Evolutionary conservation across 2,329 filamentous ascomycete species (phyloP).

Genomic region (Fusarium subtropicale): DNA sequence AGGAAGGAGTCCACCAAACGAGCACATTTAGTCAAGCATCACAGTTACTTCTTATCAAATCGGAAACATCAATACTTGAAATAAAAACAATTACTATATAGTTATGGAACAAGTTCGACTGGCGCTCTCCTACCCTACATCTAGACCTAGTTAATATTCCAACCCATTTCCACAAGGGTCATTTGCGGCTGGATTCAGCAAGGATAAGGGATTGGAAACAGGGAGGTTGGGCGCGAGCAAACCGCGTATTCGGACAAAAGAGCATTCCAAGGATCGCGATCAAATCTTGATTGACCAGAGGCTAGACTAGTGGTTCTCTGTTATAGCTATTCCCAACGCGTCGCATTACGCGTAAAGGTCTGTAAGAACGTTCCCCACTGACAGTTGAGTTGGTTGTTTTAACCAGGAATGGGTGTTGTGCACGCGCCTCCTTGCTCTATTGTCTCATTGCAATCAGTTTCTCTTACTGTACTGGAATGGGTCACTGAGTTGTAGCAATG

Average conservation of each 20-base stretch:
- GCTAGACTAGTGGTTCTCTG: no score
- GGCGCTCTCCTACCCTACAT: not conserved
- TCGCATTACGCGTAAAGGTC: not conserved
- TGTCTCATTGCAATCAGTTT: not conserved
- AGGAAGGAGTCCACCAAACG: not conserved
- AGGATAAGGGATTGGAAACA: not conserved
- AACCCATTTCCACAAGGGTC: not conserved
- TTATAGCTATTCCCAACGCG: not conserved
- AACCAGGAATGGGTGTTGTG: no score
- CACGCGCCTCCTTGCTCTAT: no score
- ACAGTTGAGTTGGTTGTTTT: no score
- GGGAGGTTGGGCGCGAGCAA: not conserved
- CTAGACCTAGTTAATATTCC: no score
- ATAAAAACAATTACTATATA: not conserved
- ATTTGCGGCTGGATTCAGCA: no score
- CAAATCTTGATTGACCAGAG: not conserved
- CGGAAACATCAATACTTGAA: accelerated
- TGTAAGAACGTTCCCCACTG: not conserved
- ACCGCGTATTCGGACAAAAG: not conserved
- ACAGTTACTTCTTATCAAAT: not conserved
- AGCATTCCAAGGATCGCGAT: not conserved
- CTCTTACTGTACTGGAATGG: not conserved
- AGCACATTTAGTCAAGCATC: no score
- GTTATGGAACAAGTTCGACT: not conserved
- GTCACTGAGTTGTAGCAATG: not conserved